Percentiles rank a stretch among this genome's conserved stretches.
Evolutionary conservation across 2,329 filamentous ascomycete species (phyloP).

Genomic region (Tolypocladium tundrense): DNA sequence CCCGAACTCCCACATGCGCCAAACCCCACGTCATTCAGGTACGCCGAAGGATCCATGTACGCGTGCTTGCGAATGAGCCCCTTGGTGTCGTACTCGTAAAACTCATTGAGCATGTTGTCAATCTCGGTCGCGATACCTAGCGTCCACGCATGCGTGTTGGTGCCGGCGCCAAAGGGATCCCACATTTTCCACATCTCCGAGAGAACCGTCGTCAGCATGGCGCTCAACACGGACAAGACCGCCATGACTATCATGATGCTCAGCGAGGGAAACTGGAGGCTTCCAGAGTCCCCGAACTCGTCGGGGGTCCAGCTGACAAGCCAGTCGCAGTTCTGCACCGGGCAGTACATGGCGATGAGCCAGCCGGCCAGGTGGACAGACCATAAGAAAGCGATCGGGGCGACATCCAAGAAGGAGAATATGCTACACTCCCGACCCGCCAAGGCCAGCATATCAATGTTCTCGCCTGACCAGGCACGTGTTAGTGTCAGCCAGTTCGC

Average conservation of each 20-base stretch:
- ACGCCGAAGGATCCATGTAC: constrained; percentile 5
- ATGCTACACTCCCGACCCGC: constrained; percentile 10
- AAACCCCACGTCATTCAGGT: background rate
- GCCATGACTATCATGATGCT: constrained; percentile 1
- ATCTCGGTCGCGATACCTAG: constrained; percentile 17
- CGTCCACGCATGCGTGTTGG: constrained; percentile 15
- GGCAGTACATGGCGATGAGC: constrained; percentile 6
- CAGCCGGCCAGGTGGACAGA: constrained; percentile 4
- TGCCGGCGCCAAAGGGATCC: constrained; percentile 12
- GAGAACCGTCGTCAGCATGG: constrained; percentile 9
- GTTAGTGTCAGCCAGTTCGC: background rate
- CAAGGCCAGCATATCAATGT: constrained; percentile 12
- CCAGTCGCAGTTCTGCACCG: constrained; percentile 9
- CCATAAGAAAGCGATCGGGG: constrained; percentile 10
- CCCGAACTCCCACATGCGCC: background rate
- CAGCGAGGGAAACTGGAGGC: background rate
- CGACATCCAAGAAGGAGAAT: constrained; percentile 8
- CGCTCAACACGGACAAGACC: constrained; percentile 3
- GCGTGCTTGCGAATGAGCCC: constrained; percentile 5
- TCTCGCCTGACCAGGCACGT: constrained; percentile 9
- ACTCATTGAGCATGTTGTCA: constrained; percentile 16
- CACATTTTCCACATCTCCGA: constrained; percentile 14
- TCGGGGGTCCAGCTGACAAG: constrained; percentile 3
- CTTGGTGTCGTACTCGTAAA: constrained; percentile 10
- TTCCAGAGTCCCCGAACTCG: background rate